Conservation (phyloP, 768 basidiomycete species). For the Agaricus sinodeliciosus region DNA sequence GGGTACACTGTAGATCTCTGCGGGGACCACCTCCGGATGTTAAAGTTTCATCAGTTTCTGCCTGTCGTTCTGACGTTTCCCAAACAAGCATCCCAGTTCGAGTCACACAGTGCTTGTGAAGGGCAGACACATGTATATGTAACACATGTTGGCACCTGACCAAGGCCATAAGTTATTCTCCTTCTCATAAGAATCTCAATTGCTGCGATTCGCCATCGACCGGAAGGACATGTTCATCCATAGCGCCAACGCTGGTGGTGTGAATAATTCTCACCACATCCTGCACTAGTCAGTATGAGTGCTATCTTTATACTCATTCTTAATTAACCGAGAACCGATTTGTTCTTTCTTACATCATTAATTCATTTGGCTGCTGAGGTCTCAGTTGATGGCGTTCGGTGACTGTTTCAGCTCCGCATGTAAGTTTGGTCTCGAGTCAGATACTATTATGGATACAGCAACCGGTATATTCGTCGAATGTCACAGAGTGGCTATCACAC, state of each 20-base stretch:
- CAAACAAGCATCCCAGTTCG: not conserved
- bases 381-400: too few species aligned
- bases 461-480: too few species aligned
- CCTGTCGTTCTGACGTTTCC: not conserved
- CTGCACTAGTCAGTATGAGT: too few species aligned
- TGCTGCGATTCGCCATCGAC: not conserved
- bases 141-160: slow-evolving; percentile 7
- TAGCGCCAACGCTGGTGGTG: not conserved
- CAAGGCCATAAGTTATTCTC: not conserved
- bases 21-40: not conserved
- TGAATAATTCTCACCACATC: not conserved
- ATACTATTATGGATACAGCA: too few species aligned
- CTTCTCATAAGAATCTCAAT: slow-evolving; percentile 1
- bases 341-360: not conserved
- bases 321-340: slow-evolving; percentile 3
- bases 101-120: not conserved
- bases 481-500: too few species aligned
- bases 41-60: not conserved
- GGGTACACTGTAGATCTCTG: too few species aligned
- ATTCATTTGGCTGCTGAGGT: not conserved
- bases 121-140: not conserved
- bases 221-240: not conserved
- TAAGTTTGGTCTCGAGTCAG: too few species aligned
- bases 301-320: not conserved
- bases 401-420: too few species aligned